Base-by-base conservation (phyloP, 192 early-diverging fungal genomes). In the Coemansia erecta region DNA sequence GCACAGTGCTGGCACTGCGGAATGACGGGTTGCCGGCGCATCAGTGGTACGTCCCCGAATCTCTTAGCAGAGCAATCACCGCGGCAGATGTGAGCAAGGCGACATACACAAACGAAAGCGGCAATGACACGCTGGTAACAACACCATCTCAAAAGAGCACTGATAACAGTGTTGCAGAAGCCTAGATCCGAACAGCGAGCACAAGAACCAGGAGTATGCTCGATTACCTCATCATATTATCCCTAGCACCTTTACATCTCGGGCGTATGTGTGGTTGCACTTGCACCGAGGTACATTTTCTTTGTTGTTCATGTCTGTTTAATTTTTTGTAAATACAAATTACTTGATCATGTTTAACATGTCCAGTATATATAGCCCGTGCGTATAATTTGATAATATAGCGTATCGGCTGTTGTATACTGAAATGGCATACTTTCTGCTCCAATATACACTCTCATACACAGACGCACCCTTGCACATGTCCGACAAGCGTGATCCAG, bases 31-130 rank as follows among this genome's bases (percentile, higher is more conserved):
- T 75, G 62, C 66, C 72, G 14, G 39, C 40, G 19, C 59, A 57
- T 22, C 72, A 65, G 31, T 75, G 72, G 72, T 75, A 68, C 46
- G 55, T 75, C 9, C 72, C 72, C 8, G 61, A 56, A 14, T 31
- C 60, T n/a, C 43, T 18, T 28, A 58, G 26, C 57, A 15, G 46
- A 15, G 45, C 44, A 39, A 3, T 13, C 6, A 61, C 50, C 2
- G 56, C 58, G 13, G 52, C 49, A 6, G 44, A 46, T 13, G 33
- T 23, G 39, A 26, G 44, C 3, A 44, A 46, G 3, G 11, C 28
- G 19, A 8, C 51, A 8, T 31, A 48, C 21, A 23, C 39, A 18
- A 17, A 28, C 14, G 26, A 7, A 10, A 42, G 19, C 39, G 46
- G 14, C 11, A 43, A 46, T n/a, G 24, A 45, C 43, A 57, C 55